Percentiles rank a stretch among this genome's conserved stretches.
Evolutionary conservation across 495 filamentous ascomycete genomes (phyloP).

Genomic region (Penicillium crystallinum): DNA sequence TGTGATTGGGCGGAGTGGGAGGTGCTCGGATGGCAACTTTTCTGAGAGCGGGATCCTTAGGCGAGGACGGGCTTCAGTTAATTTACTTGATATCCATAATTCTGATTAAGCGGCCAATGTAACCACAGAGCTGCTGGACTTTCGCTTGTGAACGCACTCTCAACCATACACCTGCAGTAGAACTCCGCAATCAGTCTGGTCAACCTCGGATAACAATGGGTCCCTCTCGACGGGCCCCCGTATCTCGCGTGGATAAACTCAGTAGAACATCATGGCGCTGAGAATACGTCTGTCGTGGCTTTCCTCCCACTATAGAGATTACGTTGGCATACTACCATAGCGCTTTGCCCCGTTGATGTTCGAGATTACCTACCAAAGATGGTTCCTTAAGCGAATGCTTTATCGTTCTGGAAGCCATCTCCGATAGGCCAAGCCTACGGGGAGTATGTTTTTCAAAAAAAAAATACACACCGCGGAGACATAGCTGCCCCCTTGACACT

Average conservation of each 20-base stretch:
- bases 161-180: neutral
- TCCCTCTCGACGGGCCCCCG: neutral
- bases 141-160: neutral
- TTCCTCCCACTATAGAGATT: constrained; percentile 3
- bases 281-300: constrained; percentile 9
- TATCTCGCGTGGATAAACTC: constrained; percentile 24
- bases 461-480: neutral
- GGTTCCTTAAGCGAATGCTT: neutral
- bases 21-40: constrained; percentile 27
- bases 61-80: constrained; percentile 24
- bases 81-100: constrained; percentile 11
- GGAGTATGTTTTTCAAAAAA: neutral
- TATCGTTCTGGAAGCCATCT: constrained; percentile 7
- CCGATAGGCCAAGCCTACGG: neutral
- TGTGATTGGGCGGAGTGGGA: constrained; percentile 31
- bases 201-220: constrained; percentile 1
- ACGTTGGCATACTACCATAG: constrained; percentile 13
- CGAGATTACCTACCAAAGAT: neutral
- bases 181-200: neutral
- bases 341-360: constrained; percentile 9
- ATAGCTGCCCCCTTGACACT: neutral
- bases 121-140: neutral
- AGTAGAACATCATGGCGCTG: constrained; percentile 8
- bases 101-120: neutral
- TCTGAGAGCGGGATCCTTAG: constrained; percentile 42